A percentile compares a stretch with the other conserved stretches of the same genome.
phyloP scores from a whole-genome alignment of 2,329 filamentous ascomycete species.

The Talaromyces funiculosus region DNA sequence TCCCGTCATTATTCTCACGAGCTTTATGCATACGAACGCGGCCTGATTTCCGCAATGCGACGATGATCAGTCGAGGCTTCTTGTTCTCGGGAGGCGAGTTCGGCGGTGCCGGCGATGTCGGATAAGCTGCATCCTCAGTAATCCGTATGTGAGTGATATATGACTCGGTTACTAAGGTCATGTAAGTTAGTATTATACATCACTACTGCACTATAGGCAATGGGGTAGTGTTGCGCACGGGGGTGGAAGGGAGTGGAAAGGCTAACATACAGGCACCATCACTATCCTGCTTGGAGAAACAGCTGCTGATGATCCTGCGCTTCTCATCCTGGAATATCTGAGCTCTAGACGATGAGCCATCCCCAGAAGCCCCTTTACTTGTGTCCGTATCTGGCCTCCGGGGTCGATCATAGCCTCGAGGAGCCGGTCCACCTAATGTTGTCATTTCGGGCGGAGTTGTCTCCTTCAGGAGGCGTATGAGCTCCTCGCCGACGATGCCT shows the following conservation, averaged over 20 bases:
- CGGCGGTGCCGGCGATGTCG: constrained; percentile 77
- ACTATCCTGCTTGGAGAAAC: constrained; percentile 82
- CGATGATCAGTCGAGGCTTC: constrained; percentile 85
- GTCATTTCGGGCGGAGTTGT: constrained; percentile 15
- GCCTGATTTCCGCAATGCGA: constrained; percentile 87
- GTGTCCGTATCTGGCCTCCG: constrained; percentile 27
- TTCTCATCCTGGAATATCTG: constrained; percentile 97
- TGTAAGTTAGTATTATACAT: constrained; percentile 6
- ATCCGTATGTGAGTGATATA: constrained; percentile 98
- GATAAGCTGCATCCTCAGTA: constrained; percentile 75
- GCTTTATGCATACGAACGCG: constrained; percentile 95
- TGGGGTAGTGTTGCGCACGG: background rate
- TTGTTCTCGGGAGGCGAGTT: constrained; percentile 67
- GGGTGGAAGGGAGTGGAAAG: constrained; percentile 2
- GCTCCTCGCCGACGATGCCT: constrained; percentile 20
- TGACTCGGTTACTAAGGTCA: constrained; percentile 66
- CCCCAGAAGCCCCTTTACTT: constrained; percentile 21
- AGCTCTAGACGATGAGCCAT: constrained; percentile 47
- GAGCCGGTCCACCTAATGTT: constrained; percentile 34
- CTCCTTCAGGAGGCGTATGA: constrained; percentile 22
- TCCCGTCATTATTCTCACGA: constrained; percentile 86
- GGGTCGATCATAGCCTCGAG: constrained; percentile 29
- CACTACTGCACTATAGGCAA: background rate
- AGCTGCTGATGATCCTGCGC: constrained; percentile 86
- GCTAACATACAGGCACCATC: constrained; percentile 71